Base-by-base conservation (phyloP, 495 filamentous ascomycete species). In the Aspergillus nidulans region DNA sequence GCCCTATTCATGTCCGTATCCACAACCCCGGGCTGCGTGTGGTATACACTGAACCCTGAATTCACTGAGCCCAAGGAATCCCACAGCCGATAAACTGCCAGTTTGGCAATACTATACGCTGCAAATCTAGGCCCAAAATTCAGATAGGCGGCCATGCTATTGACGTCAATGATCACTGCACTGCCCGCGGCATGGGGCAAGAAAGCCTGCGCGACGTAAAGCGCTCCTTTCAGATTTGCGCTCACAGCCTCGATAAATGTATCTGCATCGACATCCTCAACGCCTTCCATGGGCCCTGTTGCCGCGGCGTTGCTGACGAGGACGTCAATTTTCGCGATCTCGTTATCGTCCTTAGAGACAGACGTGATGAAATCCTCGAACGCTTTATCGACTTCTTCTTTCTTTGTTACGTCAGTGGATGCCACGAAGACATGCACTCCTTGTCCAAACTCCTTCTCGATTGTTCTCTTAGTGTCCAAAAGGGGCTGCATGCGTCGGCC, bases 21-120 rank as follows among this genome's bases (percentile, higher is more conserved):
- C 52, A 74, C 72, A 26, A 71, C 53, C 2, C 77, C 76, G 13
- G 77, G 77, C 53, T 81, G 78, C n/a, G 76, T 53, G 64, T 73
- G 66, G 48, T 72, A 74, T 15, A 80, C 62, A 49, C 67, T 64
- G 30, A 78, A 16, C 19, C 67, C 62, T 12, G 70, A 70, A 20
- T 75, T 71, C 49, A 52, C 62, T 43, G 52, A 53, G 12, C 57
- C 66, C 26, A 79, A 23, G 26, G 51, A 57, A 52, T 78, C 69
- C 65, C 66, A 72, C 42, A 80, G 63, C 18, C 73, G 65, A 41
- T 64, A 66, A 15, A 66, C 60, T 0, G 72, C 77, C 43, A 70
- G 26, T 61, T 81, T 81, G 5, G 69, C 62, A n/a, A 70, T 51
- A 25, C 45, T 63, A 57, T 80, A 80, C 3, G 67, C 57, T 34